Evolutionary conservation across 75 land plant species (phyloP), one percentile per base, ranked within the genome.

Genomic region (Cupressus sempervirens): DNA sequence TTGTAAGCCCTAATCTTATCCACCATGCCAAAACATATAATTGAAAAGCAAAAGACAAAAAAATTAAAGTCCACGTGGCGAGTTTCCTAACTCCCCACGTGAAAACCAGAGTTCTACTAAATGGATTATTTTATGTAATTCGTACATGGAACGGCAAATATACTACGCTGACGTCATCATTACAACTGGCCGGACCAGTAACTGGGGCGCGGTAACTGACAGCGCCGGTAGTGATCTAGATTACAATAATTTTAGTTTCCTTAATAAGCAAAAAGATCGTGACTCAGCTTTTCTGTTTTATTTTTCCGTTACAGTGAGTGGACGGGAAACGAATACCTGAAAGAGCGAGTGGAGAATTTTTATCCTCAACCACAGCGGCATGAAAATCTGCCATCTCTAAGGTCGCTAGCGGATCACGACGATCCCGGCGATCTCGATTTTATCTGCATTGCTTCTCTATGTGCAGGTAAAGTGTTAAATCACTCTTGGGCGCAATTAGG

Each of bases 381-480:
- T 20, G 8, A 76, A 16, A 76, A 36, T 76, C 38, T 76, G 77
- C 77, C 18, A 20, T 20, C 41, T 38, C 40, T 75, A 20, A 4
- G 35, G 35, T 7, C 77, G 23, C 23, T 16, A 75, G 77, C 8
- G 41, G 41, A 38, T 16, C 40, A 15, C 40, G 20, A 1, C 41
- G 77, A 75, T 75, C 43, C 23, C 77, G 36, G 43, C 23, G 77
- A 75, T 75, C 23, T 16, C 77, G 77, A 20, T 75, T 75, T 75
- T 75, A 38, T 75, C 43, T 36, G 23, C 23, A 38, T 75, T 75
- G 77, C 23, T 75, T 38, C 7, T 62, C n/a, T 62, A 8, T 62
- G n/a, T 23, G n/a, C 8, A 4, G n/a, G 7, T 23, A 6, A 20
- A 62, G 67, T 20, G 67, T 4, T 62, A 20, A 20, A 20, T n/a